phyloP scores from a whole-genome alignment of 2,329 filamentous ascomycete genomes.

The Raffaelea ambrosiae region DNA sequence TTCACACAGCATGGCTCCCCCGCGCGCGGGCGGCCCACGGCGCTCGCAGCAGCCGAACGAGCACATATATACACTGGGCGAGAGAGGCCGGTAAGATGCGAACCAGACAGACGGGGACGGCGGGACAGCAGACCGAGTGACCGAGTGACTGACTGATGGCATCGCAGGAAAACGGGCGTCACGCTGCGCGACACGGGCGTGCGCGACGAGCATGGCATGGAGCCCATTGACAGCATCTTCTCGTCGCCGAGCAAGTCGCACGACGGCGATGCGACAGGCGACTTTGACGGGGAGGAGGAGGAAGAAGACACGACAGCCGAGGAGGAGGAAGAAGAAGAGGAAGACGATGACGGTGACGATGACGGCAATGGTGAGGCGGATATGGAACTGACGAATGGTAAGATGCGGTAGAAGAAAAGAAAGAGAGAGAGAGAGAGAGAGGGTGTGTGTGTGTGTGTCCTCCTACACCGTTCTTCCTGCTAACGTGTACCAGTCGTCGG shows the following conservation, averaged over 20 bases:
- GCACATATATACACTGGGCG: slow-evolving; percentile 40
- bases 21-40: slow-evolving; percentile 25
- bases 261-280: slow-evolving; percentile 21
- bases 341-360: slow-evolving; percentile 14
- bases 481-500: slow-evolving; percentile 33
- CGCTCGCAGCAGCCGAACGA: slow-evolving; percentile 31
- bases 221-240: slow-evolving; percentile 78
- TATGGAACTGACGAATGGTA: slow-evolving; percentile 40
- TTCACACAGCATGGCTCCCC: slow-evolving; percentile 26
- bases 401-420: background rate
- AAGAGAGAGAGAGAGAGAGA: background rate
- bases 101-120: background rate
- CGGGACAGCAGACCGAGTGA: too few species aligned
- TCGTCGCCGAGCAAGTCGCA: slow-evolving; percentile 65
- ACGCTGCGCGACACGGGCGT: slow-evolving; percentile 68
- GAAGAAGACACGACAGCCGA: slow-evolving; percentile 22
- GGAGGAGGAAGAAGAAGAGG: slow-evolving; percentile 17
- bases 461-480: too few species aligned
- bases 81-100: slow-evolving; percentile 41
- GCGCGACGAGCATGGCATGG: slow-evolving; percentile 87
- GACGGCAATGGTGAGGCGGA: slow-evolving; percentile 26
- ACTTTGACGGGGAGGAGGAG: slow-evolving; percentile 18
- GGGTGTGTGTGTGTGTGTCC: too few species aligned
- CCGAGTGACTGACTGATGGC: too few species aligned
- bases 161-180: slow-evolving; percentile 78